Base-by-base conservation (phyloP, 2,329 filamentous ascomycete species). In the Neonectria coccinea region DNA sequence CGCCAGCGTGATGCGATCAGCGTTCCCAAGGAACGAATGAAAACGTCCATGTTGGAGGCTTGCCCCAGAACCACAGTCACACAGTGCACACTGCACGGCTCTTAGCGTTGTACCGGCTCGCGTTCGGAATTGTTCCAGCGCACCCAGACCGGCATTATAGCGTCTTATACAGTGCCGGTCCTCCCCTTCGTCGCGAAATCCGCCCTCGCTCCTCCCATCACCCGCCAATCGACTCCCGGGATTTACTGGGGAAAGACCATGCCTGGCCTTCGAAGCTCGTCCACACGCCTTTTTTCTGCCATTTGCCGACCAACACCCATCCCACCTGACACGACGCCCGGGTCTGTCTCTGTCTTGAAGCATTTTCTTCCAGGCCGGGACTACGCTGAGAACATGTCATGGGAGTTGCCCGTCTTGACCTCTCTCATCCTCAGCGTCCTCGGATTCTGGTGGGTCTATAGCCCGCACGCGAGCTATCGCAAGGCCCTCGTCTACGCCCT, bases 301-400 rank as follows among this genome's bases (percentile, higher is more conserved):
- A 74, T 72, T 71, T 73, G 67, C 74, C 70, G 73, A 73, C 73
- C 69, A 57, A 62, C 66, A 64, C 55, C 56, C 56, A 72, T 72
- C 67, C 68, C 67, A 68, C 67, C 69, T 66, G 69, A 73, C 67
- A 67, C 61, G 66, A 68, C 67, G 66, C 64, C 60, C 59, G 68
- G 66, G 65, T 65, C 66, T 56, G 69, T 70, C 69, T 65, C 66
- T 56, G 69, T 70, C 69, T 67, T 64, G 61, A 73, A 67, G 64
- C 65, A 64, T 57, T 59, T 56, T 66, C 64, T 63, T 61, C 64
- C 66, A 74, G 68, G 64, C 66, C 64, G 70, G 65, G 69, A 69
- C 60, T 66, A 72, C 74, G 73, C 74, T 76, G 78, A 79, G 79
- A 81, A 79, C 75, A 81, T 81, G 79, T 79, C 78, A 79, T 81